phyloP scores from a whole-genome alignment of 2,329 filamentous ascomycete species.

The Lachnellula cervina region DNA sequence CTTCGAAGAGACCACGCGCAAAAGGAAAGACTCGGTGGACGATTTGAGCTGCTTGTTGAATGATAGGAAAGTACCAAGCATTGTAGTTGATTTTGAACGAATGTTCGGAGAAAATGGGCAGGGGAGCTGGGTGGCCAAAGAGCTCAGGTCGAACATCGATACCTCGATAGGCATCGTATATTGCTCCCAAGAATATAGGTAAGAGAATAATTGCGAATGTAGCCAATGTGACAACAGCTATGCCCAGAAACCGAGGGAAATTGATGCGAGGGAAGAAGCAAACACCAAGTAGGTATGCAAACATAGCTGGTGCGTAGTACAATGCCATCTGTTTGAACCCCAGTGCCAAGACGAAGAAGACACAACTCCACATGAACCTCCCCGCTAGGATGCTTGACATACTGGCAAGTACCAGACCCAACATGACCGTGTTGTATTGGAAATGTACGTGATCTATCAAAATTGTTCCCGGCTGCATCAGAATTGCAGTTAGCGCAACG shows the following conservation, averaged over 20 bases:
- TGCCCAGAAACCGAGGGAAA: constrained; percentile 63
- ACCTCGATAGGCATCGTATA: constrained; percentile 64
- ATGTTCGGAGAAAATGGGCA: constrained; percentile 58
- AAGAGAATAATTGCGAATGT: constrained; percentile 72
- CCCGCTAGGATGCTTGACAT: constrained; percentile 86
- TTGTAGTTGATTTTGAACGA: constrained; percentile 55
- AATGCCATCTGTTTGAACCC: constrained; percentile 99
- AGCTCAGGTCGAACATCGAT: constrained; percentile 53
- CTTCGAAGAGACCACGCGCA: constrained; percentile 90
- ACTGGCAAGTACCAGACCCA: constrained; percentile 80
- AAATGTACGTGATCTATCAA: constrained; percentile 95
- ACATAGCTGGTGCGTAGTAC: constrained; percentile 91
- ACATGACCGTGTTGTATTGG: constrained; percentile 98
- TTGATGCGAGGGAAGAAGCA: constrained; percentile 74
- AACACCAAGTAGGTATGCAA: constrained; percentile 82
- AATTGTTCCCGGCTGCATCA: constrained; percentile 87
- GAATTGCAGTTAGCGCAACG: constrained; percentile 79
- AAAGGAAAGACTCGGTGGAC: constrained; percentile 95
- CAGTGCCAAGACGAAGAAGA: constrained; percentile 91
- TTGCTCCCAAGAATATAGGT: constrained; percentile 67
- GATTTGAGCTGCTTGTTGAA: constrained; percentile 77
- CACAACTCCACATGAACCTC: constrained; percentile 78
- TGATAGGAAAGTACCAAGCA: constrained; percentile 66
- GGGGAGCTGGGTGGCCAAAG: constrained; percentile 52
- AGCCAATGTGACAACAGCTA: constrained; percentile 65